phyloP scores from a whole-genome alignment of 192 early-diverging fungal species.

The Entrophospora sp. region DNA sequence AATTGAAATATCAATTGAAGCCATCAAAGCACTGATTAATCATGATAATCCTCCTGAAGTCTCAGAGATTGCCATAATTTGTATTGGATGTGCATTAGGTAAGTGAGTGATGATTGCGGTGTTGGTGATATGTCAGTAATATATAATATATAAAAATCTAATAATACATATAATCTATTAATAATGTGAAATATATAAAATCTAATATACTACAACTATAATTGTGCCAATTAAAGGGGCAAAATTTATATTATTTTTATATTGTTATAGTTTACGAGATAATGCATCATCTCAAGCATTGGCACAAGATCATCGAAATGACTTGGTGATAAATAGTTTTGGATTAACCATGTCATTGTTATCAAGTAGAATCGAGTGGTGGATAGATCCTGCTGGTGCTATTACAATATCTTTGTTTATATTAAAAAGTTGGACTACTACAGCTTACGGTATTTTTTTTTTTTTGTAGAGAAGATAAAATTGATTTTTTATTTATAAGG shows the following conservation, averaged over 20 bases:
- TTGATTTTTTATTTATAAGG: too few relatives aligned
- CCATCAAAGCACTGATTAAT: conserved; percentile 45
- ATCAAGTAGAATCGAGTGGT: conserved; percentile 47
- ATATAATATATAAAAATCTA: too few relatives aligned
- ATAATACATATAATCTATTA: too few relatives aligned
- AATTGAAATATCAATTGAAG: conserved; percentile 58
- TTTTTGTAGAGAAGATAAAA: too few relatives aligned
- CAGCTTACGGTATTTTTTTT: conserved; percentile 42
- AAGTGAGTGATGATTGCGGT: not conserved
- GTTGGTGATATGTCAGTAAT: too few relatives aligned
- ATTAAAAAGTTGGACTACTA: conserved; percentile 54
- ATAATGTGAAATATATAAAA: too few relatives aligned
- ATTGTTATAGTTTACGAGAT: conserved; percentile 54
- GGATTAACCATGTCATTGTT: conserved; percentile 59
- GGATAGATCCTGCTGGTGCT: conserved; percentile 67
- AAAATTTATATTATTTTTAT: conserved; percentile 57
- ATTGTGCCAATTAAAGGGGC: too few relatives aligned
- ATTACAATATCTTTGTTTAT: conserved; percentile 63
- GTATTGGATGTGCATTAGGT: conserved; percentile 49
- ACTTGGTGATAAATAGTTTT: conserved; percentile 62
- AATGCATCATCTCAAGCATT: conserved; percentile 54
- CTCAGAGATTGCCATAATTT: conserved; percentile 36
- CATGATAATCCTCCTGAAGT: conserved; percentile 39
- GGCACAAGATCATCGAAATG: conserved; percentile 67
- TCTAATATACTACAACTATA: too few relatives aligned